phyloP scores from a whole-genome alignment of 2,329 filamentous ascomycete species.

The Tolypocladium pustulatum region DNA sequence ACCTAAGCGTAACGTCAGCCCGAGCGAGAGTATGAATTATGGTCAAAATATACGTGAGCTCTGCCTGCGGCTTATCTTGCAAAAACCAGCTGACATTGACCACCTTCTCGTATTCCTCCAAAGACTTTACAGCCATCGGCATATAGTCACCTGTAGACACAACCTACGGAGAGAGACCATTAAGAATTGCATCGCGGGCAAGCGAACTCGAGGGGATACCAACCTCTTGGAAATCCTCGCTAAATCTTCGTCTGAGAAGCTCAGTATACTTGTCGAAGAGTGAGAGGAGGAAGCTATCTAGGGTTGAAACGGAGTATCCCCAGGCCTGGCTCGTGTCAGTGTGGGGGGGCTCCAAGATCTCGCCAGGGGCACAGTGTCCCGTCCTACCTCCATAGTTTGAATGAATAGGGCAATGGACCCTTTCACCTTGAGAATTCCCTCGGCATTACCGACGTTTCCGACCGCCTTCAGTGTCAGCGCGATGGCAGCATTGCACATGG shows the following conservation, averaged over 20 bases:
- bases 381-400: constrained; percentile 83
- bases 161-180: constrained; percentile 30
- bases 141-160: constrained; percentile 96
- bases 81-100: constrained; percentile 93
- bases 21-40: background rate
- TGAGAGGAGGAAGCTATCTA: constrained; percentile 77
- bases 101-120: constrained; percentile 90
- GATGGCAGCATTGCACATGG: constrained; percentile 85
- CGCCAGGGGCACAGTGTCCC: background rate
- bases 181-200: background rate
- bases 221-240: constrained; percentile 89
- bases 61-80: constrained; percentile 67
- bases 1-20: constrained; percentile 36
- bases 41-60: constrained; percentile 54
- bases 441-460: constrained; percentile 72
- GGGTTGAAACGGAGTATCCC: constrained; percentile 72
- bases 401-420: constrained; percentile 89
- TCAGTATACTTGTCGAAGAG: constrained; percentile 93
- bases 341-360: too few relatives aligned
- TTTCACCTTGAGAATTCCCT: constrained; percentile 88
- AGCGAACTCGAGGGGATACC: constrained; percentile 5
- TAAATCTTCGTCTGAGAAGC: constrained; percentile 81
- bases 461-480: constrained; percentile 71
- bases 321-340: constrained; percentile 55
- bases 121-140: constrained; percentile 92